A percentile compares a stretch with the other conserved stretches of the same genome.
Conservation (phyloP, 257 asterid species). For the Ligustrum vulgare region DNA sequence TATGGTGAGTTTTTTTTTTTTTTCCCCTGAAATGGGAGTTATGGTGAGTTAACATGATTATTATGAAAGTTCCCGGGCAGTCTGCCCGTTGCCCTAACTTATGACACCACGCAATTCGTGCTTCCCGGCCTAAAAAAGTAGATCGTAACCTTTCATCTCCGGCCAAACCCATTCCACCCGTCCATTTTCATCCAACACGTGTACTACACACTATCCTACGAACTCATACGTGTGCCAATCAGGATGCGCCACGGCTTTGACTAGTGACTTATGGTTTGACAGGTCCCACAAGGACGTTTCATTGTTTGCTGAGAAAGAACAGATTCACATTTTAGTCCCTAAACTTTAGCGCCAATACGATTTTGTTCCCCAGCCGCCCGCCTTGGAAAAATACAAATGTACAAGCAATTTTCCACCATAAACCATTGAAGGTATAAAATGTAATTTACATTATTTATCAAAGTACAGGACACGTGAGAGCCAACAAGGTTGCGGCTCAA, state of each 20-base stretch:
- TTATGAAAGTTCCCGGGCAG: not conserved
- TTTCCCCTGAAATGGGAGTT: too few species aligned
- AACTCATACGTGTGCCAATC: slow-evolving; percentile 36
- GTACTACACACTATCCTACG: not conserved
- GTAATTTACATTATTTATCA: too few species aligned
- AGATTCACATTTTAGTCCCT: not conserved
- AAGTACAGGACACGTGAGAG: too few species aligned
- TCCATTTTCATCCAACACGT: slow-evolving; percentile 43
- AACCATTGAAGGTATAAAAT: too few species aligned
- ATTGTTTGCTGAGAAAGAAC: not conserved
- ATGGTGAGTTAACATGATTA: not conserved
- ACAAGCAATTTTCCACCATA: too few species aligned
- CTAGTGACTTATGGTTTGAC: slow-evolving; percentile 8
- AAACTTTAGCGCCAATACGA: not conserved
- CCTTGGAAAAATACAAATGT: too few species aligned
- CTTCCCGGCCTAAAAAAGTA: slow-evolving; percentile 24
- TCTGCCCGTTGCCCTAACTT: slow-evolving; percentile 14
- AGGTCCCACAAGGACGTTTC: not conserved
- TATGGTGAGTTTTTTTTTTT: too few species aligned
- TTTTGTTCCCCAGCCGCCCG: not conserved
- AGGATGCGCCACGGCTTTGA: not conserved
- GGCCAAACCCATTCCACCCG: slow-evolving; percentile 32
- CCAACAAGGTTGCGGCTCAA: too few species aligned
- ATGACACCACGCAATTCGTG: slow-evolving; percentile 17
- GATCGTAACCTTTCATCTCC: slow-evolving; percentile 35